Evolutionary conservation across 352 stramenopile species (phyloP).

Genomic region (Aphanomyces euteiches): DNA sequence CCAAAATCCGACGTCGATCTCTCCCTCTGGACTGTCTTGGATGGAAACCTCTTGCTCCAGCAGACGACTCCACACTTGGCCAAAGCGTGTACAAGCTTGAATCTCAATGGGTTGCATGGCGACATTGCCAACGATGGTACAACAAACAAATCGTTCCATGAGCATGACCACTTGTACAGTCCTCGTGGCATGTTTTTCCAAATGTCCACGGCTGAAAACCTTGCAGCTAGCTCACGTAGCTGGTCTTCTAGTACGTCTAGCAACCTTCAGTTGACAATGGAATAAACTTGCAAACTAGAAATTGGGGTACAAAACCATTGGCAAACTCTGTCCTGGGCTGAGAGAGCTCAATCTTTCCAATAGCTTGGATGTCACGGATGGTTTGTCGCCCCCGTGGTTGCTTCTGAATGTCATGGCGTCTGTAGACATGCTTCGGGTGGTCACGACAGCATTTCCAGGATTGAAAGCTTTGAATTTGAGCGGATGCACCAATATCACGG

Average conservation of each 20-base stretch:
- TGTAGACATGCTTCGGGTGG: conserved; percentile 39
- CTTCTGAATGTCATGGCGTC: background rate
- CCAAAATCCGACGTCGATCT: conserved; percentile 1
- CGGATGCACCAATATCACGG: conserved; percentile 53
- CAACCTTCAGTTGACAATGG: background rate
- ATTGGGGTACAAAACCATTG: conserved; percentile 14
- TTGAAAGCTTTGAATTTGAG: conserved; percentile 48
- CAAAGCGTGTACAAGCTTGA: conserved; percentile 20
- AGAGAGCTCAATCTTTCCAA: conserved; percentile 7
- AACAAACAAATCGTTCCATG: background rate
- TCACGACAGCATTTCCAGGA: conserved; percentile 39
- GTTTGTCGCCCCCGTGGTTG: background rate
- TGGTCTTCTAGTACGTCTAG: conserved; percentile 8
- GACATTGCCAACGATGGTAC: conserved; percentile 14
- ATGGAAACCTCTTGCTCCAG: conserved; percentile 10
- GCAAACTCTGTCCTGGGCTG: background rate
- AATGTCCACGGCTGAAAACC: background rate
- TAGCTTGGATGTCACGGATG: conserved; percentile 23
- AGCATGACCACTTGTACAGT: conserved; percentile 17
- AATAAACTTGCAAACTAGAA: conserved; percentile 9
- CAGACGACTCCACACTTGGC: conserved; percentile 9
- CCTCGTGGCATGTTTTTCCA: background rate
- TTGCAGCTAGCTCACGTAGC: background rate
- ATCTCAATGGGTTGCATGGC: conserved; percentile 12
- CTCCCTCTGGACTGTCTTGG: conserved; percentile 21